Conservation (phyloP, 257 asterid genomes). For the Penstemon davidsonii region DNA sequence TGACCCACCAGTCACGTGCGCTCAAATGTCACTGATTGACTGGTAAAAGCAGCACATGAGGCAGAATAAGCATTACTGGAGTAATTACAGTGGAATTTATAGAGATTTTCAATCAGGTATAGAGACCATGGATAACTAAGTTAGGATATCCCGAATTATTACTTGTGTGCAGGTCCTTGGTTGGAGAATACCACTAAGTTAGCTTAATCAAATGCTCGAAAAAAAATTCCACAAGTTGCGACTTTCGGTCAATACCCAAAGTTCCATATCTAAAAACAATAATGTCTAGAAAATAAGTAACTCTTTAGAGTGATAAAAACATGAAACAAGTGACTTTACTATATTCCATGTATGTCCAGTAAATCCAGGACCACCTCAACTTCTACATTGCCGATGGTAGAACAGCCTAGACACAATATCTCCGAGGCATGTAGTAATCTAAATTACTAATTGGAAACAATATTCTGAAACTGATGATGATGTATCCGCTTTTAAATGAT, state of each 20-base stretch:
- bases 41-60: background rate
- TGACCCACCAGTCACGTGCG: too few relatives aligned
- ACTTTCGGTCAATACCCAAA: background rate
- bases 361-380: conserved; percentile 22
- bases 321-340: background rate
- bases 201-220: background rate
- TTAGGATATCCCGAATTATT: too few relatives aligned
- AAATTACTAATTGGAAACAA: background rate
- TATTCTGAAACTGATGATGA: background rate
- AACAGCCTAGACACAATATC: background rate
- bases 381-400: conserved; percentile 2
- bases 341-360: background rate
- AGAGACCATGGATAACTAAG: background rate
- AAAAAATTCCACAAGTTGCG: background rate
- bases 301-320: background rate
- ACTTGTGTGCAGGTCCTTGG: background rate
- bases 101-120: background rate
- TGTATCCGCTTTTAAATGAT: background rate
- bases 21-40: background rate
- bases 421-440: background rate
- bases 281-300: background rate
- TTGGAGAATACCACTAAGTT: background rate
- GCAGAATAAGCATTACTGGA: background rate
- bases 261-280: background rate
- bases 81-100: background rate